A percentile compares a stretch with the other conserved stretches of the same genome.
Evolutionary conservation across 305 asterid species (phyloP).

Genomic region (Coffea humblotiana): DNA sequence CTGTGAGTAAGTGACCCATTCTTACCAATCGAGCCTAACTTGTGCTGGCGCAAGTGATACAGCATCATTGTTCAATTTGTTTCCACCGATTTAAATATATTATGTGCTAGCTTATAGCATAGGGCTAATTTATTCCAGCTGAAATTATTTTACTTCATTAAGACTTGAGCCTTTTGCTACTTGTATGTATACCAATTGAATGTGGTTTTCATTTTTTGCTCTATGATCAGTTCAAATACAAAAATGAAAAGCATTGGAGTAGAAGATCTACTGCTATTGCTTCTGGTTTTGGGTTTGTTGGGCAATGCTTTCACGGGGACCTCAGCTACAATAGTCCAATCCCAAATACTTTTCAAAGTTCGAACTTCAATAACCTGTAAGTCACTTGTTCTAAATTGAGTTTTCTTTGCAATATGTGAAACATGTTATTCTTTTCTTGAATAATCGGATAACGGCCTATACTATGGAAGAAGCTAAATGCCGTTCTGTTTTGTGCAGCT

Average conservation of each 20-base stretch:
- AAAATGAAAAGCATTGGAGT: too few species aligned
- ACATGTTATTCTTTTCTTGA: too few species aligned
- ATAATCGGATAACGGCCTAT: too few species aligned
- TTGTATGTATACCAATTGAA: background rate
- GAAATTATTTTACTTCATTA: background rate
- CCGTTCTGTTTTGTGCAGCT: constrained; percentile 2
- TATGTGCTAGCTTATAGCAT: too few species aligned
- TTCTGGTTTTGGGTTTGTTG: background rate
- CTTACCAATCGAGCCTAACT: too few species aligned
- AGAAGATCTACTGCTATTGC: background rate
- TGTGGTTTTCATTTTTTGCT: too few species aligned
- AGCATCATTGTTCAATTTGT: too few species aligned
- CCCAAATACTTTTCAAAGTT: constrained; percentile 31
- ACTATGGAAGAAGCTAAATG: background rate
- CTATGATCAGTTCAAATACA: too few species aligned
- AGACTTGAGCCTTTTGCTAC: background rate
- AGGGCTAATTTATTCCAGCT: background rate
- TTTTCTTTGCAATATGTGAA: background rate
- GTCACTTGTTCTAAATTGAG: constrained; percentile 14
- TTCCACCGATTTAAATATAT: too few species aligned
- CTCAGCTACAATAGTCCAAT: constrained; percentile 73
- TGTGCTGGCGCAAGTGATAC: too few species aligned
- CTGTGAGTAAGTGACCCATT: too few species aligned
- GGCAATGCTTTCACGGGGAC: constrained; percentile 50
- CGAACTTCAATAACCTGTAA: constrained; percentile 41